These are phyloP conservation scores for Lactarius vividus DNA, from an alignment of 768 basidiomycete species.

Conservation along the genomic window DNA sequence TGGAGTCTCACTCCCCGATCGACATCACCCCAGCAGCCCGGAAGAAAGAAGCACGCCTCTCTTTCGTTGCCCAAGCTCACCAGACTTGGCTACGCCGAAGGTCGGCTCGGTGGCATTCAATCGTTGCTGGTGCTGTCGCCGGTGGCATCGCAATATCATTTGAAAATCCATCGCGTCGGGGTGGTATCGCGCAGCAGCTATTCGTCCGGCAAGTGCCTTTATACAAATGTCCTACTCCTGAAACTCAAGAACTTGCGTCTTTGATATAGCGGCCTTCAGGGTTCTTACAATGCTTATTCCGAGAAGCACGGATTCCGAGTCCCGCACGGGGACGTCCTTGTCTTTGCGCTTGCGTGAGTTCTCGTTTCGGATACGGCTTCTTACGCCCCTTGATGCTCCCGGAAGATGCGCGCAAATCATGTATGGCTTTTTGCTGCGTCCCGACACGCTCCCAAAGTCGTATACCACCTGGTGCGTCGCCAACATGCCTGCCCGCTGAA, in stretches of 20 bases:
- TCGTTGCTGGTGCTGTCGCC: slow-evolving; percentile 72
- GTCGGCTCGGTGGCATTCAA: slow-evolving; percentile 75
- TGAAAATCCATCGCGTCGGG: slow-evolving; percentile 65
- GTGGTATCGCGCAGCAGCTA: slow-evolving; percentile 77
- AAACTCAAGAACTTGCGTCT: neutral
- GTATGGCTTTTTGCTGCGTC: slow-evolving; percentile 72
- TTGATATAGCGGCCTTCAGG: slow-evolving; percentile 73
- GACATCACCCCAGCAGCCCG: neutral
- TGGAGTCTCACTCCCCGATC: slow-evolving; percentile 20
- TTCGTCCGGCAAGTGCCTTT: slow-evolving; percentile 69
- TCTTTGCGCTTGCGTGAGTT: slow-evolving; percentile 72
- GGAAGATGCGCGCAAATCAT: slow-evolving; percentile 83
- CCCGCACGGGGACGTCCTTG: slow-evolving; percentile 78
- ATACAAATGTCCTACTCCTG: neutral
- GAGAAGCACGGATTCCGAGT: slow-evolving; percentile 62
- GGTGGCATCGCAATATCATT: slow-evolving; percentile 73
- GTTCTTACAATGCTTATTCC: slow-evolving; percentile 79
- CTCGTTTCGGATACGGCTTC: neutral
- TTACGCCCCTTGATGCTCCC: neutral
- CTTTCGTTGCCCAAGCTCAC: slow-evolving; percentile 61
- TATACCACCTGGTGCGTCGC: slow-evolving; percentile 66
- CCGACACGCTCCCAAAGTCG: slow-evolving; percentile 79
- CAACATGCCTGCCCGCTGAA: slow-evolving; percentile 6
- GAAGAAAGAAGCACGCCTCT: slow-evolving; percentile 50
- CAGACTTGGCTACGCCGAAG: slow-evolving; percentile 61